A percentile compares a stretch with the other conserved stretches of the same genome.
These are phyloP conservation scores for Artemisia tridentata DNA, from an alignment of 129 eudicot genomes.

Conservation along the genomic window DNA sequence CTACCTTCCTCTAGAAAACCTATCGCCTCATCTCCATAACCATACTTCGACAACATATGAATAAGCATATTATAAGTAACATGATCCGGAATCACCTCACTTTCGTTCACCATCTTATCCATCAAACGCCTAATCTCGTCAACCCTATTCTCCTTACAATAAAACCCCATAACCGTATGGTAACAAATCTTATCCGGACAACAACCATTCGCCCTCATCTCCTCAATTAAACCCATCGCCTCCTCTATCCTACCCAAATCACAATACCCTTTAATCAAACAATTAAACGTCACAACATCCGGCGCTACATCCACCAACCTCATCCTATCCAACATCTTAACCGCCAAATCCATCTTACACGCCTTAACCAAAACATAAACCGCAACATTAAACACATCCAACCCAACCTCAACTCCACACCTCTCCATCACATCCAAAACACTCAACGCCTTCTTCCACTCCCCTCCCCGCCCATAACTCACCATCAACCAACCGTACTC, in stretches of 20 bases:
- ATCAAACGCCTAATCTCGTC: constrained; percentile 57
- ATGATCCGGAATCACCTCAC: constrained; percentile 56
- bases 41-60: constrained; percentile 68
- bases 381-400: constrained; percentile 58
- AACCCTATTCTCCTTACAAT: constrained; percentile 57
- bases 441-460: constrained; percentile 63
- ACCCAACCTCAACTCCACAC: constrained; percentile 50
- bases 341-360: constrained; percentile 57
- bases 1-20: constrained; percentile 67
- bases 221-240: constrained; percentile 54
- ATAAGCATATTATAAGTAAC: constrained; percentile 73
- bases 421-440: constrained; percentile 67
- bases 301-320: constrained; percentile 57
- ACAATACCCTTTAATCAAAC: constrained; percentile 88
- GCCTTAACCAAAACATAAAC: constrained; percentile 73
- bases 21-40: constrained; percentile 62
- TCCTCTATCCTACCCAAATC: constrained; percentile 48
- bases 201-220: constrained; percentile 60
- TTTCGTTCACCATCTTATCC: constrained; percentile 51
- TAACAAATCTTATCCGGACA: constrained; percentile 81
- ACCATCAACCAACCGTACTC: constrained; percentile 72
- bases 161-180: constrained; percentile 63
- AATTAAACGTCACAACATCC: constrained; percentile 68
- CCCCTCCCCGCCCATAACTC: constrained; percentile 73
- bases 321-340: constrained; percentile 68